Evolutionary conservation across 2,329 filamentous ascomycete genomes (phyloP).

Genomic region (Diaporthe australafricana): DNA sequence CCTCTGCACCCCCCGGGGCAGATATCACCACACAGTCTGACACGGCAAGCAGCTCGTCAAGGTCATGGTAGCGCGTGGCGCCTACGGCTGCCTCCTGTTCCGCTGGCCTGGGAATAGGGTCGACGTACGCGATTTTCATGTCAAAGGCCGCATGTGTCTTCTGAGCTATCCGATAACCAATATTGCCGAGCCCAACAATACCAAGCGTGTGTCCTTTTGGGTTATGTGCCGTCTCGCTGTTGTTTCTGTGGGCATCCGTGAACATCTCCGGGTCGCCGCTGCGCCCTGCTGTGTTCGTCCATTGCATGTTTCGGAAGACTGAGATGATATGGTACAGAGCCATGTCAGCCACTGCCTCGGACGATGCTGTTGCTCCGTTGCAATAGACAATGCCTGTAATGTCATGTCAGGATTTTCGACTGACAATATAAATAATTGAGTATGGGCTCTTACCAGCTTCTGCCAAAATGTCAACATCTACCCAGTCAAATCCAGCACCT

Average conservation of each 20-base stretch:
- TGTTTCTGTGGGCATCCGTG: conserved; percentile 64
- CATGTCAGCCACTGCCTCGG: conserved; percentile 71
- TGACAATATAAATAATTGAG: neutral
- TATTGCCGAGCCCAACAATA: conserved; percentile 70
- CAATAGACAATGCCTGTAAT: conserved; percentile 66
- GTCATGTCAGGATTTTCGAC: conserved; percentile 59
- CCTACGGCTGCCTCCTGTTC: conserved; percentile 56
- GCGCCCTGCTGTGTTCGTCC: conserved; percentile 64
- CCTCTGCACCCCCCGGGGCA: conserved; percentile 55
- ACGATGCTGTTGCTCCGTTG: conserved; percentile 70
- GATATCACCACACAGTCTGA: conserved; percentile 64
- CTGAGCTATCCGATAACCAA: conserved; percentile 63
- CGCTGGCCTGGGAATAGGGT: conserved; percentile 53
- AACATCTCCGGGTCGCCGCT: conserved; percentile 55
- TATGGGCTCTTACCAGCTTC: conserved; percentile 71
- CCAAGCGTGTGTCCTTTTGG: conserved; percentile 65
- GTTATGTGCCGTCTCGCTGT: conserved; percentile 65
- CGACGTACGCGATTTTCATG: conserved; percentile 68
- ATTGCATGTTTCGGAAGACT: conserved; percentile 68
- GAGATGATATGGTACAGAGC: conserved; percentile 70
- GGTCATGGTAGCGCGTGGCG: conserved; percentile 52
- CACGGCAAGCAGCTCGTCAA: conserved; percentile 58
- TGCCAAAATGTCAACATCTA: conserved; percentile 69
- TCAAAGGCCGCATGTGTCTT: conserved; percentile 66
- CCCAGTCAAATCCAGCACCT: conserved; percentile 74